Base-by-base conservation (phyloP, 1,284 basidiomycete species). In the Polyporus tsugae region DNA sequence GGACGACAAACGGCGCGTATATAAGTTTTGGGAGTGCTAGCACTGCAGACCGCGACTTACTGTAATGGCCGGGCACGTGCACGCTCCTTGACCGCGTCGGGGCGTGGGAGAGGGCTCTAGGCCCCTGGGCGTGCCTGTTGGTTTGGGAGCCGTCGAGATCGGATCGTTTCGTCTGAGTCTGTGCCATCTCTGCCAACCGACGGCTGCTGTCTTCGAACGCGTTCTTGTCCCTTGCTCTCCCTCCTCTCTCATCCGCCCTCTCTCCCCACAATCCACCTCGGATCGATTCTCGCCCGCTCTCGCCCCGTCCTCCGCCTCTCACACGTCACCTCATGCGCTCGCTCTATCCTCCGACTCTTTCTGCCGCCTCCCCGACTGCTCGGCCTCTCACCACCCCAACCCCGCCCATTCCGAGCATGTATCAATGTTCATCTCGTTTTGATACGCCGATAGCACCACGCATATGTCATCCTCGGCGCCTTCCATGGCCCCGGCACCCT, bases 41-140 rank as follows among this genome's bases (percentile, higher is more conserved):
- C 57, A n/a, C n/a, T n/a, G n/a, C n/a, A 59, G 57, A 59, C 57
- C 57, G 57, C 57, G 19, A 52, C 49, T 52, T 15, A n/a, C n/a
- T n/a, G n/a, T n/a, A 13, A 52, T 46, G 49, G n/a, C 9, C 49
- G 9, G 13, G 10, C 49, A 52, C 49, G 49, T 52, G 49, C 25
- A 15, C 4, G 25, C 5, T 52, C 49, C 13, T 29, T 52, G 49
- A 4, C 49, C 49, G 49, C 25, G 25, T 52, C 49, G 25, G 49
- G 49, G 49, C 49, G 49, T 52, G 49, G 49, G 49, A 52, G 13
- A 1, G 11, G 6, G 25, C 22, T 52, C 49, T 52, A 52, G 49
- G 49, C 49, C 49, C 22, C 7, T 6, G 2, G 4, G 0, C 11
- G 49, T 52, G 49, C 49, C 49, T 52, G 49, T 46, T 46, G 9